A percentile compares a stretch with the other conserved stretches of the same genome.
Conservation (phyloP, 169 alveolate genomes). For the Cryptosporidium felis region DNA sequence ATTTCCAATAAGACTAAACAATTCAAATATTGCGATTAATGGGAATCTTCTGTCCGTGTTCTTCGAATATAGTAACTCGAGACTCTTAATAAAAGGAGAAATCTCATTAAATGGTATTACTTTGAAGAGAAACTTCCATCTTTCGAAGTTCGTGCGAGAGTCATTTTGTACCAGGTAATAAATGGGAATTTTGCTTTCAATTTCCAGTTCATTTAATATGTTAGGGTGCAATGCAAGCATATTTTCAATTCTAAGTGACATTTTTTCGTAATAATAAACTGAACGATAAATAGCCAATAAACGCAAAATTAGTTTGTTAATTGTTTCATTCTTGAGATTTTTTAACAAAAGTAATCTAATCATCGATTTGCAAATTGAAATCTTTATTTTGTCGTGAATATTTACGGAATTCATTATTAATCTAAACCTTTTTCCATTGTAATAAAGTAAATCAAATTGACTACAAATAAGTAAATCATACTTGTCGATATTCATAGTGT, state of each 20-base stretch:
- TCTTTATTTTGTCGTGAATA: neutral
- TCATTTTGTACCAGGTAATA: neutral
- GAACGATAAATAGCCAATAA: neutral
- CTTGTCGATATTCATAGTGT: neutral
- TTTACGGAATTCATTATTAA: constrained; percentile 3
- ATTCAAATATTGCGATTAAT: neutral
- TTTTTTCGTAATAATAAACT: neutral
- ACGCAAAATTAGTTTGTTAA: neutral
- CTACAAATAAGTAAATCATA: constrained; percentile 25
- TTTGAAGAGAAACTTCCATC: constrained; percentile 4
- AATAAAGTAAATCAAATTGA: constrained; percentile 1
- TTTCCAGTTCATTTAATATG: neutral
- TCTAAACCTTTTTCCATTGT: neutral
- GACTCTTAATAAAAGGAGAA: neutral
- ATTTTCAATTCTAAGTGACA: neutral
- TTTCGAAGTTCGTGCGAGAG: neutral
- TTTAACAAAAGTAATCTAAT: neutral
- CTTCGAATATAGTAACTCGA: neutral
- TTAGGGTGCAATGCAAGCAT: neutral
- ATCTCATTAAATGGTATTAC: neutral
- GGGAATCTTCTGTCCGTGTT: neutral
- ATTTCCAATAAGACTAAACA: neutral
- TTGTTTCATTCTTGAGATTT: neutral
- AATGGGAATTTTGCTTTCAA: constrained; percentile 12
- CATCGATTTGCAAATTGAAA: neutral